These are phyloP conservation scores for Fusarium nisikadoi DNA, from an alignment of 2,329 filamentous ascomycete species.

Conservation along the genomic window DNA sequence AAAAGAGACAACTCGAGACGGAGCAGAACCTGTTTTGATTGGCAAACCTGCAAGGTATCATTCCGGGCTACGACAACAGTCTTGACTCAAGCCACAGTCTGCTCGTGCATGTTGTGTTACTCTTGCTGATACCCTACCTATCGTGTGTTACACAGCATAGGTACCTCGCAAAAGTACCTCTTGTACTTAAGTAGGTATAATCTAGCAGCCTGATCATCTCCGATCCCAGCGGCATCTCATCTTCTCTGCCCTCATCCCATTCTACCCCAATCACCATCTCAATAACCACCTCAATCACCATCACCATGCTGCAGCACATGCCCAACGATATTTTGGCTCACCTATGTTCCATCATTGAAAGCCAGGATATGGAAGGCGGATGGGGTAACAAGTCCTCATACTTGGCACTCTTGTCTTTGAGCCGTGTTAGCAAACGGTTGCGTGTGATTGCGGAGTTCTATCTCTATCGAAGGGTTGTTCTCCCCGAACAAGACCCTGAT, in stretches of 20 bases:
- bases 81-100: not conserved
- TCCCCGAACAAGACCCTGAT: not conserved
- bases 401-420: not conserved
- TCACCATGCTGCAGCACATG: not conserved
- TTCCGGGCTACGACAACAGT: not conserved
- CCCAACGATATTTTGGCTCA: not conserved
- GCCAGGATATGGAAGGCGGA: not conserved
- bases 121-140: not conserved
- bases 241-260: not conserved
- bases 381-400: not conserved
- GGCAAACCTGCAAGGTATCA: not conserved
- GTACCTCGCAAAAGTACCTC: not conserved
- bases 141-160: not conserved
- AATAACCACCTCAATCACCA: not conserved
- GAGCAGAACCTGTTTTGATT: not conserved
- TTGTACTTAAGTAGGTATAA: not conserved
- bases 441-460: not conserved
- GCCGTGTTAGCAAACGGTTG: not conserved
- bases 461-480: not conserved
- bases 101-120: not conserved
- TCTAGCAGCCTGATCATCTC: not conserved
- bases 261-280: not conserved
- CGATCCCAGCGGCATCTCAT: not conserved
- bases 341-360: not conserved
- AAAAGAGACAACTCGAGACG: not conserved